Conservation (phyloP, 331 rosid species). For the Spiraea crenata region DNA sequence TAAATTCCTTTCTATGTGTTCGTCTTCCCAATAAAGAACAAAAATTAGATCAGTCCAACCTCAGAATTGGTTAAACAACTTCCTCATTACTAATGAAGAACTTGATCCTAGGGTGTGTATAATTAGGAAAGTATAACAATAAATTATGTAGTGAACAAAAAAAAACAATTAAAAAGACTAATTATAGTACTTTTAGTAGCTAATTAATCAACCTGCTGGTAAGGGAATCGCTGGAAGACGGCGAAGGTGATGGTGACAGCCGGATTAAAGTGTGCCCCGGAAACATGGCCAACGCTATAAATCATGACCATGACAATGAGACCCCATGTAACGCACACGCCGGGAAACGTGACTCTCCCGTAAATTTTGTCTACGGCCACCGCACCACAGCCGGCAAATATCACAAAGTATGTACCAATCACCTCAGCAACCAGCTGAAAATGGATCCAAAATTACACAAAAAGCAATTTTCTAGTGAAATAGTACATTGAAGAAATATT, state of each 20-base stretch:
- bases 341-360: constrained; percentile 44
- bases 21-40: no score
- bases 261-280: constrained; percentile 68
- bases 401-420: constrained; percentile 48
- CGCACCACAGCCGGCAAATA: constrained; percentile 58
- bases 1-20: no score
- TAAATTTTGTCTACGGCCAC: constrained; percentile 37
- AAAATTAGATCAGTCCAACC: no score
- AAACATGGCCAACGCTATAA: constrained; percentile 51
- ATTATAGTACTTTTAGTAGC: background rate
- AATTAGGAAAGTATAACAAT: no score
- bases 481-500: no score
- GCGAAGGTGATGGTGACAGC: constrained; percentile 51
- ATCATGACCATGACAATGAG: constrained; percentile 40
- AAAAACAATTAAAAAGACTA: background rate
- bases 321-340: constrained; percentile 52
- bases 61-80: no score
- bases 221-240: constrained; percentile 45
- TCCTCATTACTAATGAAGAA: no score
- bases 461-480: no score
- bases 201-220: background rate
- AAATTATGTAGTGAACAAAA: background rate
- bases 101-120: background rate
- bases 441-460: no score
- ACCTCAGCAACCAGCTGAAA: no score